phyloP scores from a whole-genome alignment of 139 green algal species.

The Tetradesmus obliquus region DNA sequence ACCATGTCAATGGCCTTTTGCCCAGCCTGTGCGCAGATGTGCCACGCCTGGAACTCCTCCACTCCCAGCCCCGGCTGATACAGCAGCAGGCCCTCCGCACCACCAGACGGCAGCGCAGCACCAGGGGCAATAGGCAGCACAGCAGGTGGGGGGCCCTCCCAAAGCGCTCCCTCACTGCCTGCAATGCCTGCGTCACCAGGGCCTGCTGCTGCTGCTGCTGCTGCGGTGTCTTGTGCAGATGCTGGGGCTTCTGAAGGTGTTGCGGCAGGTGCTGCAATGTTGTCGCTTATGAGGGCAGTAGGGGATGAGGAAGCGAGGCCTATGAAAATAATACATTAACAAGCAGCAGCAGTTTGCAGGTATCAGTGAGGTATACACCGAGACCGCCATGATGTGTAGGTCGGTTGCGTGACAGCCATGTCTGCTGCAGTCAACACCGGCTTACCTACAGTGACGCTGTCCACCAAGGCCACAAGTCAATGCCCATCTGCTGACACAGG shows the following conservation, averaged over 20 bases:
- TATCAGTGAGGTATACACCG: too few relatives aligned
- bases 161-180: not conserved
- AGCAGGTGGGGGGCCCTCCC: not conserved
- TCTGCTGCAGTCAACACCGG: too few relatives aligned
- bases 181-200: not conserved
- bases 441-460: not conserved
- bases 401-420: too few relatives aligned
- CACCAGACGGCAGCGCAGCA: not conserved
- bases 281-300: not conserved
- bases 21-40: not conserved
- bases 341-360: not conserved
- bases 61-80: constrained; percentile 23
- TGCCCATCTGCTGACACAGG: too few relatives aligned
- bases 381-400: too few relatives aligned
- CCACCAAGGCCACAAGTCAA: not conserved
- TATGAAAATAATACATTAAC: not conserved
- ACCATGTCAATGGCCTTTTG: not conserved
- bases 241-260: not conserved
- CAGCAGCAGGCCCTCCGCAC: not conserved
- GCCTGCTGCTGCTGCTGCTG: not conserved
- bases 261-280: not conserved
- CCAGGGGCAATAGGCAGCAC: not conserved
- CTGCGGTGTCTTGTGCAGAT: not conserved
- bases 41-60: constrained; percentile 28
- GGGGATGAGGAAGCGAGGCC: not conserved